Percentiles rank a stretch among this genome's conserved stretches.
phyloP scores from a whole-genome alignment of 202 grass and related monocot species.

The Alloteropsis angusta region DNA sequence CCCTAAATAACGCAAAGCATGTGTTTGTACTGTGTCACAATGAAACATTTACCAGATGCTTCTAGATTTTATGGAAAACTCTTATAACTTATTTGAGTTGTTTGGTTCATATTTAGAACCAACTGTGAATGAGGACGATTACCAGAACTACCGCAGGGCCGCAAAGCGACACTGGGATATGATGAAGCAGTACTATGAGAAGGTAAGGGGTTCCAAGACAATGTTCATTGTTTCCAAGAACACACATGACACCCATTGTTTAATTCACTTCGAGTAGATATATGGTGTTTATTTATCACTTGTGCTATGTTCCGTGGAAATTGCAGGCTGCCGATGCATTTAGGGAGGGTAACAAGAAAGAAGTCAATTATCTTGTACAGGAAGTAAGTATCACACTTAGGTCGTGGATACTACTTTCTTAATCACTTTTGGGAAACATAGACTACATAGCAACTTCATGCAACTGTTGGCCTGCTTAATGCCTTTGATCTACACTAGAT shows the following conservation, averaged over 20 bases:
- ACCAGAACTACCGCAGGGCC: conserved; percentile 52
- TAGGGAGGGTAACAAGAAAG: conserved; percentile 44
- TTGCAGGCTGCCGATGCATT: conserved; percentile 77
- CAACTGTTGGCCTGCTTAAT: too few species aligned
- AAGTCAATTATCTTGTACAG: conserved; percentile 41
- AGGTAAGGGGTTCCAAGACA: conserved; percentile 36
- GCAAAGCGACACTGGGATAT: conserved; percentile 67
- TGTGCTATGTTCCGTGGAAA: conserved; percentile 9
- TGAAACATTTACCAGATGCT: not conserved
- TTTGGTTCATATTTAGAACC: conserved; percentile 19
- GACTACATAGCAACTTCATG: too few species aligned
- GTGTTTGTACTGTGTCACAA: not conserved
- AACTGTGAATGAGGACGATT: conserved; percentile 50
- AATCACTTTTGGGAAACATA: too few species aligned
- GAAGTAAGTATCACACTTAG: conserved; percentile 40
- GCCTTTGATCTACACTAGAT: not conserved
- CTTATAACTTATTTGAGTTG: conserved; percentile 13
- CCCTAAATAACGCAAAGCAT: not conserved
- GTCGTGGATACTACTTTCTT: too few species aligned
- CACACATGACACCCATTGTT: not conserved
- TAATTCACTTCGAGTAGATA: conserved; percentile 16
- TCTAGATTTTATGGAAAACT: not conserved
- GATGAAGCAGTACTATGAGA: conserved; percentile 87
- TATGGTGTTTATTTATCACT: not conserved
- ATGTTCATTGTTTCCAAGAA: not conserved